Conservation (phyloP, 176 grass and related monocot genomes). For the Poa annua region DNA sequence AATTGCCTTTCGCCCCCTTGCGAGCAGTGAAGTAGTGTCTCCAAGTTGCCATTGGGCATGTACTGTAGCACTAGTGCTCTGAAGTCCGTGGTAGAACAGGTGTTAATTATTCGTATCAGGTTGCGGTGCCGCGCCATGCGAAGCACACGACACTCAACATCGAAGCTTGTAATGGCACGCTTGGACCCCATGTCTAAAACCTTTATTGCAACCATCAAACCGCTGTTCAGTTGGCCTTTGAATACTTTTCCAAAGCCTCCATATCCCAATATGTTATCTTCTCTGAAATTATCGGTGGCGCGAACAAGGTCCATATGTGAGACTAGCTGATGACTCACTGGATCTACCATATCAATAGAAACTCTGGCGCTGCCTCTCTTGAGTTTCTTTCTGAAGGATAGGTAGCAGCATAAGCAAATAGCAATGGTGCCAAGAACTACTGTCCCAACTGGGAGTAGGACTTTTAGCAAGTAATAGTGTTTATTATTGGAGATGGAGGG, state of each 20-base stretch:
- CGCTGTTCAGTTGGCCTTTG: background rate
- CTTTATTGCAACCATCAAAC: constrained; percentile 2
- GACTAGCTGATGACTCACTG: background rate
- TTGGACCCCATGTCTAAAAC: background rate
- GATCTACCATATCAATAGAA: background rate
- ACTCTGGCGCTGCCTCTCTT: background rate
- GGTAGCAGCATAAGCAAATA: background rate
- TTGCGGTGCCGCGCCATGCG: constrained; percentile 4
- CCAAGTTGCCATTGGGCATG: constrained; percentile 1
- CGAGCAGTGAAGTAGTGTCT: background rate
- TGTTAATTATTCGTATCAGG: background rate
- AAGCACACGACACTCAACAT: background rate
- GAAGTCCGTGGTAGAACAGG: background rate
- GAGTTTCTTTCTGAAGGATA: background rate
- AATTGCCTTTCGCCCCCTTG: background rate
- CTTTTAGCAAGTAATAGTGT: background rate
- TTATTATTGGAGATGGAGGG: background rate
- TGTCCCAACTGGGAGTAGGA: background rate
- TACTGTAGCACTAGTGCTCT: background rate
- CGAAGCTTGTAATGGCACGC: background rate
- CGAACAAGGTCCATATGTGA: background rate
- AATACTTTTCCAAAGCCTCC: constrained; percentile 5
- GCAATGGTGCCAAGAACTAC: background rate
- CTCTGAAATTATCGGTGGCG: background rate
- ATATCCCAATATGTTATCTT: background rate